Evolutionary conservation across 306 rosid species (phyloP).

Genomic region (Lithocarpus polystachyus): DNA sequence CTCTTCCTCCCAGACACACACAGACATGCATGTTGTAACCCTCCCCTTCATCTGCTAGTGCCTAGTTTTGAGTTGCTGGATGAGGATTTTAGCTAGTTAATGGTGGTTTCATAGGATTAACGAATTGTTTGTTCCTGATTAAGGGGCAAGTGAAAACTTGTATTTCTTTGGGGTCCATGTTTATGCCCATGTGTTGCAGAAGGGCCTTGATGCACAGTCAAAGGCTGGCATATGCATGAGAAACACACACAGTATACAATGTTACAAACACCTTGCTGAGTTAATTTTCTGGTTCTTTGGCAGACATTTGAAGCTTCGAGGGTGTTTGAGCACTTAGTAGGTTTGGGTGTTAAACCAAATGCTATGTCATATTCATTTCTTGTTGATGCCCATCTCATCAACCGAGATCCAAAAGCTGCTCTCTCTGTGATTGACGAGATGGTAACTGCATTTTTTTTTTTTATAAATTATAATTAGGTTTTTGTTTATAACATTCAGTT

Average conservation of each 20-base stretch:
- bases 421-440: constrained; percentile 55
- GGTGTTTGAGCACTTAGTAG: constrained; percentile 75
- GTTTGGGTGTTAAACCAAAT: constrained; percentile 84
- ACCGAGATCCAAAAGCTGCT: constrained; percentile 75
- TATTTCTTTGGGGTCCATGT: neutral
- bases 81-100: neutral
- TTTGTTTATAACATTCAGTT: neutral
- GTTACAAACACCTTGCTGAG: neutral
- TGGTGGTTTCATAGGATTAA: neutral
- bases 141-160: neutral
- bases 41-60: constrained; percentile 1
- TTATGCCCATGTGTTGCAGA: neutral
- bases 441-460: constrained; percentile 45
- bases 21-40: neutral
- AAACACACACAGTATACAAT: neutral
- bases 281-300: constrained; percentile 19
- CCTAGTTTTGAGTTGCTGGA: neutral
- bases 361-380: constrained; percentile 74
- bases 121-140: neutral
- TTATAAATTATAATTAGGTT: neutral
- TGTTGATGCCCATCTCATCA: constrained; percentile 81
- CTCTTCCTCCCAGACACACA: neutral
- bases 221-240: neutral
- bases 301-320: constrained; percentile 81
- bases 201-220: neutral